Percentiles rank a stretch among this genome's conserved stretches.
phyloP scores from a whole-genome alignment of 169 alveolate species.

The Plasmodium yoelii region DNA sequence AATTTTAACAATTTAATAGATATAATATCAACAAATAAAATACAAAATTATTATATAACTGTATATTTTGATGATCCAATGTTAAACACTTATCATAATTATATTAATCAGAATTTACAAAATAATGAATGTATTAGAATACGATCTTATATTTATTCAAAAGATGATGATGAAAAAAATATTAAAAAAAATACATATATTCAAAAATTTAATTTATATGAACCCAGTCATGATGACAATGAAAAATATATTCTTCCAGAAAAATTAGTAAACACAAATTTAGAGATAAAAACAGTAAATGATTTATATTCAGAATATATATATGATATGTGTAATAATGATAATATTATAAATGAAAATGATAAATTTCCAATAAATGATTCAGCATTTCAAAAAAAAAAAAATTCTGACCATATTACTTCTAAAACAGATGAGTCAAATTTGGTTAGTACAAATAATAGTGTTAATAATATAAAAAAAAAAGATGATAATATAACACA shows the following conservation, averaged over 20 bases:
- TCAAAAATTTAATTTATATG: conserved; percentile 41
- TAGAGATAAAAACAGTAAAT: conserved; percentile 24
- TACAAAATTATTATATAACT: conserved; percentile 11
- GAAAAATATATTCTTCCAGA: conserved; percentile 10
- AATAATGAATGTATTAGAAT: conserved; percentile 7
- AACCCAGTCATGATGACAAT: conserved; percentile 39
- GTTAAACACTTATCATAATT: conserved; percentile 25
- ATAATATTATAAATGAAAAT: not conserved
- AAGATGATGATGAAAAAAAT: not conserved
- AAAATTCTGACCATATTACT: too few relatives aligned
- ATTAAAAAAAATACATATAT: conserved; percentile 5
- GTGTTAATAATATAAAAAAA: too few relatives aligned
- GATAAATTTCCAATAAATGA: too few relatives aligned
- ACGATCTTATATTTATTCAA: conserved; percentile 27
- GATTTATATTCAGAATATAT: conserved; percentile 12
- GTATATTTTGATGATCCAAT: conserved; percentile 50
- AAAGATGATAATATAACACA: too few relatives aligned
- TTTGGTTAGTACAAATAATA: too few relatives aligned
- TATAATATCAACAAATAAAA: conserved; percentile 26
- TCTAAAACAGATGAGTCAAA: too few relatives aligned
- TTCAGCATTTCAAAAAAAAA: too few relatives aligned
- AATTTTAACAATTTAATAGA: conserved; percentile 27
- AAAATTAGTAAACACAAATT: not conserved
- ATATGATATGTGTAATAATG: not conserved
- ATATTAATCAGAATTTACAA: conserved; percentile 27